Base-by-base conservation (phyloP, 306 rosid species). In the Gillenia trifoliata region DNA sequence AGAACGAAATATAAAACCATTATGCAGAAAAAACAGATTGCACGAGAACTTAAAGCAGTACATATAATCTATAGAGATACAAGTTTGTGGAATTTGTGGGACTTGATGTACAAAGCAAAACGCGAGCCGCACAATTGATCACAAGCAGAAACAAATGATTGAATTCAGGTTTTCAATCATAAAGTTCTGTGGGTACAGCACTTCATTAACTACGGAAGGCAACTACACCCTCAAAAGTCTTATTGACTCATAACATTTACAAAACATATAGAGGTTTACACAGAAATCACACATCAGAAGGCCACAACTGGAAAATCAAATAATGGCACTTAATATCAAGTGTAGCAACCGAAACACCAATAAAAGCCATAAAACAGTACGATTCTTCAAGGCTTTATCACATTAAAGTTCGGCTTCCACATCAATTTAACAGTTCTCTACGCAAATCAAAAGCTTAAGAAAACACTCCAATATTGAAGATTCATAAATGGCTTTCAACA, bases 141-240 rank as follows among this genome's bases (percentile, higher is more conserved):
- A 74, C 16, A 67, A 30, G 64, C 11, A 68, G 40, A 61, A 62
- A 77, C 64, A 15, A 33, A 11, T 34, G 25, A 64, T 36, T 23
- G 34, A 74, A 31, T 16, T 6, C 36, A 62, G 43, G 68, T 22
- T 30, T 74, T n/a, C 57, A 47, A 12, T 20, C 22, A 11, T 47
- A 25, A 61, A 36, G 66, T 36, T 36, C 55, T 61, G 47, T 4
- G 23, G n/a, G 60, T 4, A 49, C 47, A 64, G 15, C 57, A 69
- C 73, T 36, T 30, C 8, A 4, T 33, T 34, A 38, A 78, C 22
- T 22, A 68, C 23, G 28, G n/a, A 40, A 50, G 64, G 34, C 30
- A 69, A 80, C 77, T 55, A 78, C 63, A 10, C 34, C 11, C 62
- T 80, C 80, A 57, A 49, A 49, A n/a, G 52, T 65, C 70, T 75